A percentile compares a stretch with the other conserved stretches of the same genome.
Conservation (phyloP, 768 basidiomycete genomes). For the Lactifluus volemus region DNA sequence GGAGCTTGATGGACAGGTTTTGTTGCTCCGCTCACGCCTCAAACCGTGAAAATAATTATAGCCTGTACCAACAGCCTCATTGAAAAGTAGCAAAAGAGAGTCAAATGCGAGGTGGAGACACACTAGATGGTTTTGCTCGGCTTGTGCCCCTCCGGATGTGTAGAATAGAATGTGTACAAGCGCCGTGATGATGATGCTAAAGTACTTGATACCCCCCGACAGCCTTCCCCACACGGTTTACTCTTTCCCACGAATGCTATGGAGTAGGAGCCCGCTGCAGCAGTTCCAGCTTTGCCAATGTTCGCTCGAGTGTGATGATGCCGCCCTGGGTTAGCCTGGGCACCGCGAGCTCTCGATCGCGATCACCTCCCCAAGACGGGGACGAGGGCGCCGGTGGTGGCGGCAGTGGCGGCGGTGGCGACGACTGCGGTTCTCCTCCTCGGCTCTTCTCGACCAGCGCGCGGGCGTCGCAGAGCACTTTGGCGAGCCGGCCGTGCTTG, state of each 20-base stretch:
- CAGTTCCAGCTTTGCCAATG: slow-evolving; percentile 53
- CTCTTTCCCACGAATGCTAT: background rate
- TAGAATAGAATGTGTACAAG: background rate
- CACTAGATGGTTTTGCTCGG: background rate
- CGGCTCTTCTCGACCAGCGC: slow-evolving; percentile 63
- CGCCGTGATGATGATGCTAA: slow-evolving; percentile 2
- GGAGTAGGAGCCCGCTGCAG: slow-evolving; percentile 23
- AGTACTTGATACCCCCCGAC: background rate
- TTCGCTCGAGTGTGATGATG: slow-evolving; percentile 69
- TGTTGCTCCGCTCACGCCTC: background rate
- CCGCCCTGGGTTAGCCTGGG: slow-evolving; percentile 75
- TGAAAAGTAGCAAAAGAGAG: background rate
- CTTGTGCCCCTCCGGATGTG: background rate
- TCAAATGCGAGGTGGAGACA: background rate
- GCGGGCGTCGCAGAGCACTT: slow-evolving; percentile 57
- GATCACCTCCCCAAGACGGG: background rate
- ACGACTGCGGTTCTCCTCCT: background rate
- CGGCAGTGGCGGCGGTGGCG: background rate
- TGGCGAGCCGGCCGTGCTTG: slow-evolving; percentile 50
- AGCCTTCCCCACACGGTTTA: background rate
- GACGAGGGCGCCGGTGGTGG: slow-evolving; percentile 18
- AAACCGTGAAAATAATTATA: background rate
- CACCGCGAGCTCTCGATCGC: slow-evolving; percentile 42
- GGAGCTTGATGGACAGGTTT: background rate
- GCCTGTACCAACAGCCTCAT: background rate